Evolutionary conservation across 352 stramenopile genomes (phyloP).

Genomic region (Phytophthora syringae): DNA sequence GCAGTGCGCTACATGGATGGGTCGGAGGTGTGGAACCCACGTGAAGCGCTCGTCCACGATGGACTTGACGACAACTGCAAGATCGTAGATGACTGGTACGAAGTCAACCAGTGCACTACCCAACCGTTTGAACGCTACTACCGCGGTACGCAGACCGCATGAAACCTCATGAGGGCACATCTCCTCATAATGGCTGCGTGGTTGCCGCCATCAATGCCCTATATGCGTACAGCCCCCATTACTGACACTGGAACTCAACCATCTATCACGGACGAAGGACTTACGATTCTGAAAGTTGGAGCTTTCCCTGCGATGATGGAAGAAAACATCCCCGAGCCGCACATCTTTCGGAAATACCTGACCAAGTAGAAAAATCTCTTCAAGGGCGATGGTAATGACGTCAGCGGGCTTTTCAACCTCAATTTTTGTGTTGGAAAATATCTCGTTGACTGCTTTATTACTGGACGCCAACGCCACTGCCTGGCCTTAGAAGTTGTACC

Average conservation of each 20-base stretch:
- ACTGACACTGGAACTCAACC: no score
- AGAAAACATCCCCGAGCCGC: neutral
- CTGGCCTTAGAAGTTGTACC: conserved; percentile 1
- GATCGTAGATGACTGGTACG: neutral
- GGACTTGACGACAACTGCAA: conserved; percentile 1
- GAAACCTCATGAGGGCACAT: neutral
- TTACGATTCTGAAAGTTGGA: no score
- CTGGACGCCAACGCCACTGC: neutral
- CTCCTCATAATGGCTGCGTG: neutral
- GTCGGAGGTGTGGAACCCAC: neutral
- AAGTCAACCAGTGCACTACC: neutral
- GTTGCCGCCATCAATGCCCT: conserved; percentile 1
- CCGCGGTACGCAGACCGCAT: neutral
- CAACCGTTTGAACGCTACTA: neutral
- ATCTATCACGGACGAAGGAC: no score
- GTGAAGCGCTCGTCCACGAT: neutral
- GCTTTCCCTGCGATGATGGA: no score
- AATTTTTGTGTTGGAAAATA: neutral
- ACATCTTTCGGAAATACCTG: neutral
- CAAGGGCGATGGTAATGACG: neutral
- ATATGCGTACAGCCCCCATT: neutral
- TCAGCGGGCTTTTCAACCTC: neutral
- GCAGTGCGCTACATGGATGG: conserved; percentile 5
- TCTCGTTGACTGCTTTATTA: conserved; percentile 1
- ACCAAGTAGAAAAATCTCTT: neutral